Conservation (phyloP, 2,329 filamentous ascomycete species). For the Cytospora leucostoma region DNA sequence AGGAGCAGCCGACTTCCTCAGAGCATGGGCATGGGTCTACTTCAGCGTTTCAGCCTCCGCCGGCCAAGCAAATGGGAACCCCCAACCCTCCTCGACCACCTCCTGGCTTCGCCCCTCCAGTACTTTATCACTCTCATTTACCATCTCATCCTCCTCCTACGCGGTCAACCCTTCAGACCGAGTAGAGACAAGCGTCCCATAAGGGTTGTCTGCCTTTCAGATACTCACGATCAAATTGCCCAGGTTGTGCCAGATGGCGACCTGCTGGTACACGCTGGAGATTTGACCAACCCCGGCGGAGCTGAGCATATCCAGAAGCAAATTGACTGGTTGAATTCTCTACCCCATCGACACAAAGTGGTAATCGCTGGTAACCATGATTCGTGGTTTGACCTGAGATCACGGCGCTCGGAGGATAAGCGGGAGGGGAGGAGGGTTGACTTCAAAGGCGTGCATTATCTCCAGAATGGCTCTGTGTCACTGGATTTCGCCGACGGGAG, state of each 20-base stretch:
- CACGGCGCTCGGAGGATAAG: conserved; percentile 58
- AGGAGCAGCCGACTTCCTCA: neutral
- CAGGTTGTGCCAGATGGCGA: conserved; percentile 72
- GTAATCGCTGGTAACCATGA: conserved; percentile 89
- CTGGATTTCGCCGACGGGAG: conserved; percentile 63
- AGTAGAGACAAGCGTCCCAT: conserved; percentile 56
- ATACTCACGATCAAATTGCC: conserved; percentile 73
- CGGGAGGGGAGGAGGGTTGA: conserved; percentile 56
- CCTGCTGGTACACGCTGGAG: conserved; percentile 86
- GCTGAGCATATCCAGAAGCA: conserved; percentile 75
- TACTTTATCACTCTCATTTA: conserved; percentile 65
- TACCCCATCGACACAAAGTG: conserved; percentile 79
- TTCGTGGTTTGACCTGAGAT: conserved; percentile 73
- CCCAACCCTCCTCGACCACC: conserved; percentile 58
- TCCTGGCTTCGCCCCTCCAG: conserved; percentile 69
- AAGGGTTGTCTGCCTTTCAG: conserved; percentile 83
- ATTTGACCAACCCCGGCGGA: conserved; percentile 75
- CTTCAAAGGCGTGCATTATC: conserved; percentile 71
- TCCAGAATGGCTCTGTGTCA: conserved; percentile 68
- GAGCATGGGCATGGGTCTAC: conserved; percentile 45
- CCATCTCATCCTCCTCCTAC: conserved; percentile 64
- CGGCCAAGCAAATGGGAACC: conserved; percentile 51
- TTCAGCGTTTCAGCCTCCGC: conserved; percentile 49
- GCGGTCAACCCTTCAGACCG: conserved; percentile 63
- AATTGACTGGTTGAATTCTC: conserved; percentile 75